phyloP scores from a whole-genome alignment of 495 filamentous ascomycete genomes.

The Penicillium bovifimosum region DNA sequence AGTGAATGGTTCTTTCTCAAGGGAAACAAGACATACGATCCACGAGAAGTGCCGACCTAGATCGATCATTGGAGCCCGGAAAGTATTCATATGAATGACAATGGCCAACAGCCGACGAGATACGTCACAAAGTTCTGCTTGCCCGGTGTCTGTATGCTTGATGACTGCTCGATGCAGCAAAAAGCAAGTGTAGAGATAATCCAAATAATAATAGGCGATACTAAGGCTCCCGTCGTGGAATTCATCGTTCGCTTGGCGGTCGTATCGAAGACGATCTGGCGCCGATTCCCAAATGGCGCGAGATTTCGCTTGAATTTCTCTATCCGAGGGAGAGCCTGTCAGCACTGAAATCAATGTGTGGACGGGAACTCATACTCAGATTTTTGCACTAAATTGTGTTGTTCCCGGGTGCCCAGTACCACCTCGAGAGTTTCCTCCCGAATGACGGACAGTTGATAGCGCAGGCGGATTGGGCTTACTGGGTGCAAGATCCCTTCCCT shows the following conservation, averaged over 20 bases:
- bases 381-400: conserved; percentile 38
- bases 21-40: conserved; percentile 40
- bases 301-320: conserved; percentile 31
- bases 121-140: conserved; percentile 46
- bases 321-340: conserved; percentile 2
- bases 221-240: conserved; percentile 20
- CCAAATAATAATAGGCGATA: conserved; percentile 40
- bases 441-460: conserved; percentile 43
- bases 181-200: conserved; percentile 54
- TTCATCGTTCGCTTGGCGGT: conserved; percentile 28
- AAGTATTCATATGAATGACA: conserved; percentile 42
- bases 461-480: conserved; percentile 43
- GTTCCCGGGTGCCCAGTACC: conserved; percentile 41
- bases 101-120: conserved; percentile 48
- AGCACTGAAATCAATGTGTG: not conserved
- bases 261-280: conserved; percentile 33
- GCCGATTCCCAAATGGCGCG: conserved; percentile 29
- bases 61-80: conserved; percentile 43
- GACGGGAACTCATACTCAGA: conserved; percentile 34
- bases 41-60: conserved; percentile 51
- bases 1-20: conserved; percentile 13
- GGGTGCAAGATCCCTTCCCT: conserved; percentile 32
- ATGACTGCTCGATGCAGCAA: conserved; percentile 52
- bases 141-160: conserved; percentile 45
- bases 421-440: conserved; percentile 57